These are phyloP conservation scores for Pleurotus salmoneostramineus DNA, from an alignment of 768 basidiomycete species.

Conservation along the genomic window DNA sequence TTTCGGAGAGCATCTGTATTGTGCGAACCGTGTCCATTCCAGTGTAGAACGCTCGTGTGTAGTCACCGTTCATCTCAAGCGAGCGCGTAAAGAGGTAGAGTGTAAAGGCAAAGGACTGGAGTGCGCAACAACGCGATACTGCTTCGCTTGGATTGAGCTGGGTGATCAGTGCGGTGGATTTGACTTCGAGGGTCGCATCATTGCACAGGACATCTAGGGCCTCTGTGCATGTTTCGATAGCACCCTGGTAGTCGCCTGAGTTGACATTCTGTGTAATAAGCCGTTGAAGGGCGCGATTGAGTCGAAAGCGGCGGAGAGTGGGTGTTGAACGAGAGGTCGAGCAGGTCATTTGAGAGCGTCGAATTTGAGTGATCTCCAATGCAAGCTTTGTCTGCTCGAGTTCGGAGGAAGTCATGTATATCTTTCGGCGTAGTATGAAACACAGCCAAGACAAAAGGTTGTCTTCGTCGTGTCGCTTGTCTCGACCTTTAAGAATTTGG, in stretches of 20 bases:
- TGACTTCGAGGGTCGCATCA: neutral
- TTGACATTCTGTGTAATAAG: neutral
- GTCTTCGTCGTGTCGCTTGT: neutral
- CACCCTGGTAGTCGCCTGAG: neutral
- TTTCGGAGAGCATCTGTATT: neutral
- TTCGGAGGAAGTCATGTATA: neutral
- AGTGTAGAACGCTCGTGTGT: neutral
- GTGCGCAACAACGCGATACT: neutral
- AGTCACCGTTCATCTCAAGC: neutral
- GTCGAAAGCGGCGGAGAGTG: neutral
- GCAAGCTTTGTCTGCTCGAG: neutral
- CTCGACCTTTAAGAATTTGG: neutral
- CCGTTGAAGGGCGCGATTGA: neutral
- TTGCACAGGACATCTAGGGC: neutral
- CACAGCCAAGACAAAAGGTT: neutral
- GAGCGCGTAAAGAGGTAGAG: neutral
- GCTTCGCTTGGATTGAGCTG: neutral
- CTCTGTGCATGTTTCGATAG: neutral
- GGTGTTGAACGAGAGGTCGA: neutral
- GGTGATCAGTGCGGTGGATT: too few relatives aligned
- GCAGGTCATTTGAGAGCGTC: neutral
- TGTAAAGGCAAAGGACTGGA: neutral
- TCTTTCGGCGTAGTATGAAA: neutral
- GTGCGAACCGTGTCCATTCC: neutral
- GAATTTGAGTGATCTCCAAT: neutral